These are phyloP conservation scores for Saccharomyces paradoxus DNA, from an alignment of 805 yeast species.

Conservation along the genomic window DNA sequence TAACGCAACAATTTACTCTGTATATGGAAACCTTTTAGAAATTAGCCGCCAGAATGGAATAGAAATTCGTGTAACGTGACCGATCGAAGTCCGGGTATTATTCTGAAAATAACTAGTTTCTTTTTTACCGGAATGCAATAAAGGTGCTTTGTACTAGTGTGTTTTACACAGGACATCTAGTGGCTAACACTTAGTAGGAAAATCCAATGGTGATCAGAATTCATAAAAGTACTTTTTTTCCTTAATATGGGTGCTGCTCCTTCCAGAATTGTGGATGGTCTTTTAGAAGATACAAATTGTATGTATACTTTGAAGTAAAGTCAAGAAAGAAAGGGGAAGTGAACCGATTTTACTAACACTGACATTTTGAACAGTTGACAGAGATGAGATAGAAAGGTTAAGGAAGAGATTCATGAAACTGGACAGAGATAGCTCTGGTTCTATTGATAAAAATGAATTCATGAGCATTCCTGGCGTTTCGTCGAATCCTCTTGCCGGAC, in stretches of 20 bases:
- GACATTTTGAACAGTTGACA: conserved; percentile 45
- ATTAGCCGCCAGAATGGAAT: not conserved
- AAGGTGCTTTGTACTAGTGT: not conserved
- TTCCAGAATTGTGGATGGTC: conserved; percentile 54
- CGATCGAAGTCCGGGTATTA: not conserved
- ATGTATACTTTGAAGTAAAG: conserved; percentile 20
- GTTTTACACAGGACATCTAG: not conserved
- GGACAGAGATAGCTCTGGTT: conserved; percentile 87
- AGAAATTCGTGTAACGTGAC: not conserved
- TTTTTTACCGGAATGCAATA: not conserved
- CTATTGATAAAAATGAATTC: conserved; percentile 85
- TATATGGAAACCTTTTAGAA: not conserved
- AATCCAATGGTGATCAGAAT: not conserved
- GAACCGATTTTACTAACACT: not conserved
- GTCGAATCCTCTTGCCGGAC: conserved; percentile 77
- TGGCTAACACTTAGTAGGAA: not conserved
- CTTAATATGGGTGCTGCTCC: conserved; percentile 50
- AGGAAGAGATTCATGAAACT: conserved; percentile 91
- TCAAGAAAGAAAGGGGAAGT: not conserved
- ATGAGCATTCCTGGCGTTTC: conserved; percentile 88
- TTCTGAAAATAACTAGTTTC: not conserved
- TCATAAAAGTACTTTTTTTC: not conserved
- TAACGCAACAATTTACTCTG: not conserved
- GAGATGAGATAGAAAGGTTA: conserved; percentile 85
- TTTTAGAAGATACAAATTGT: conserved; percentile 76